Evolutionary conservation across 139 green algal species (phyloP), one percentile per base, ranked within the genome.

Genomic region (Chlamydomonas incerta): DNA sequence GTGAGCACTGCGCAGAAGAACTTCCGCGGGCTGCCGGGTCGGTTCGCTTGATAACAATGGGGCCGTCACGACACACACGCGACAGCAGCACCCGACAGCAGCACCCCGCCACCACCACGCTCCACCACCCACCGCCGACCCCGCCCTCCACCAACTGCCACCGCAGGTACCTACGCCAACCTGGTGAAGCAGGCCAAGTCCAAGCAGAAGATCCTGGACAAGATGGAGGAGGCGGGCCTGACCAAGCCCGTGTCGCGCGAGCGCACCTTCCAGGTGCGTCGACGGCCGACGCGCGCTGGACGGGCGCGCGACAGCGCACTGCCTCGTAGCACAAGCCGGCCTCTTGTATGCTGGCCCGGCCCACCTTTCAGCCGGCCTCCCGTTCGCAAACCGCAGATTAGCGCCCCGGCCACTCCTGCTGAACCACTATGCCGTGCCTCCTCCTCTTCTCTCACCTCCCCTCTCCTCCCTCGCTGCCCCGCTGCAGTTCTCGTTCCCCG

Each of bases 161-260:
- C 65, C 65, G 28, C 88, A 92, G 88, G 90, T 87, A 95, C 92
- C 37, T 95, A 95, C 70, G 85, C 93, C 77, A 97, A 97, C 86
- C 87, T 97, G 76, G 94, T 94, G 65, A 93, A 93, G 85, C 95
- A 97, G 86, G 95, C 94, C 20, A 94, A 97, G 91, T 94, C 85
- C 55, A 97, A 97, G 89, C 91, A 97, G 88, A 97, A 97, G 88
- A 96, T 94, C 47, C 82, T 96, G 46, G 93, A 95, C 70, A 97
- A 96, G 65, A 74, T 85, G 79, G 79, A 76, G 79, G 66, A 86
- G 57, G 86, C 86, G 10, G 94, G 94, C 0, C 88, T 97, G 31
- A 97, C 94, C 24, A 87, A 89, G 37, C 91, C 92, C 18, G 93
- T 96, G 50, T 37, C 57, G 41, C 74, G 87, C 31, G 94, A 97